Percentiles rank a stretch among this genome's conserved stretches.
Evolutionary conservation across 768 basidiomycete genomes (phyloP).

Genomic region (Lactarius psammicola): DNA sequence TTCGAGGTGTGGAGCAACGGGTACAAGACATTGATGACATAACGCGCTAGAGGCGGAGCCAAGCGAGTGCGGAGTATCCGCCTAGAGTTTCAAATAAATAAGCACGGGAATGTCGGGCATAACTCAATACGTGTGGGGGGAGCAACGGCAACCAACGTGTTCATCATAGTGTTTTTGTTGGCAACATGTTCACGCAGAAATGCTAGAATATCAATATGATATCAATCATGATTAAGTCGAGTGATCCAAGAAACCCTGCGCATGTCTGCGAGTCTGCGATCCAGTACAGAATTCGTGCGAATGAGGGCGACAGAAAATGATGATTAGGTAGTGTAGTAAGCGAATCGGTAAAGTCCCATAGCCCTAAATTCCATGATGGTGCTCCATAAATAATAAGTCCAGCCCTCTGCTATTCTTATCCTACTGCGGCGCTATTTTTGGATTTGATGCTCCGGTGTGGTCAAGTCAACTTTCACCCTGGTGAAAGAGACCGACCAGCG

Average conservation of each 20-base stretch:
- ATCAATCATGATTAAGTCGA: too few relatives aligned
- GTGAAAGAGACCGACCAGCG: background rate
- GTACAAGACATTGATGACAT: background rate
- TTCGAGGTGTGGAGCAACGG: background rate
- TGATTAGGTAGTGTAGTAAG: too few relatives aligned
- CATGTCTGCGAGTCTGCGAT: too few relatives aligned
- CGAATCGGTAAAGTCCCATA: too few relatives aligned
- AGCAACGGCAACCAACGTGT: background rate
- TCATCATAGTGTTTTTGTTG: background rate
- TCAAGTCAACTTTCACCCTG: background rate
- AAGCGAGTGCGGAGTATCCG: background rate
- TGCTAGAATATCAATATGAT: too few relatives aligned
- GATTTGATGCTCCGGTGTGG: background rate
- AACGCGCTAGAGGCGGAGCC: background rate
- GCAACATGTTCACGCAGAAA: background rate
- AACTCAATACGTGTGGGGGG: background rate
- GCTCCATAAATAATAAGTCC: too few relatives aligned
- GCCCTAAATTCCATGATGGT: too few relatives aligned
- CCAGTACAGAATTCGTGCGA: too few relatives aligned
- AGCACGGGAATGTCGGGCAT: background rate
- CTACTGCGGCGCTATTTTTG: too few relatives aligned
- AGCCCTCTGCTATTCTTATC: too few relatives aligned
- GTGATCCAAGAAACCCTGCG: too few relatives aligned
- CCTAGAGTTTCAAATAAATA: background rate
- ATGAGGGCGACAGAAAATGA: too few relatives aligned